Conservation (phyloP, 768 basidiomycete genomes). For the Cubamyces sp. region DNA sequence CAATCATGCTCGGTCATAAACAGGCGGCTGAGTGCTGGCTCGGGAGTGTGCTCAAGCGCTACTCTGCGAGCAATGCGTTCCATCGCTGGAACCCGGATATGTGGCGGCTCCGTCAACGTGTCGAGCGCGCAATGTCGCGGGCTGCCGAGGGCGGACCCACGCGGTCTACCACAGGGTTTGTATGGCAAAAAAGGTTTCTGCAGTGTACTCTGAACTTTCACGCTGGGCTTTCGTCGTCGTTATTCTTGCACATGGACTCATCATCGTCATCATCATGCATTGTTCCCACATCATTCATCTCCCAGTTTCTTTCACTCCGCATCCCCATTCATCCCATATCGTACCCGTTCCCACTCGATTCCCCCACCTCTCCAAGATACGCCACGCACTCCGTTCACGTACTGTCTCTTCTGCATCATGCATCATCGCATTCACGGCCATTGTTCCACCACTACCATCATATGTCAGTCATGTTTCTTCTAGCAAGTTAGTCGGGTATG, state of each 20-base stretch:
- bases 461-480: conserved; percentile 24
- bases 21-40: background rate
- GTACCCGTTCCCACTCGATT: conserved; percentile 15
- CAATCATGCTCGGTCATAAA: conserved; percentile 4
- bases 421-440: conserved; percentile 20
- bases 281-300: conserved; percentile 27
- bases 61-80: background rate
- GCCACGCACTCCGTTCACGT: conserved; percentile 4
- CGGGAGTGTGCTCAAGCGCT: background rate
- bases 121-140: background rate
- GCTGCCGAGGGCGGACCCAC: background rate
- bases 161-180: conserved; percentile 18
- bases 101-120: background rate
- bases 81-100: background rate
- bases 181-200: conserved; percentile 27
- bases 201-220: conserved; percentile 26
- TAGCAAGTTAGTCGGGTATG: conserved; percentile 17
- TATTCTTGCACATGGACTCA: conserved; percentile 31
- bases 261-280: conserved; percentile 34
- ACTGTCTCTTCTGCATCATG: conserved; percentile 15
- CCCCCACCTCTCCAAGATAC: conserved; percentile 6
- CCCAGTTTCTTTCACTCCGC: conserved; percentile 12
- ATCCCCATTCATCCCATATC: conserved; percentile 24
- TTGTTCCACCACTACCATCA: conserved; percentile 21
- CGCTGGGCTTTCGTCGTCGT: conserved; percentile 26